A percentile compares a stretch with the other conserved stretches of the same genome.
These are phyloP conservation scores for Neonectria magnoliae DNA, from an alignment of 2,329 filamentous ascomycete genomes.

Conservation along the genomic window DNA sequence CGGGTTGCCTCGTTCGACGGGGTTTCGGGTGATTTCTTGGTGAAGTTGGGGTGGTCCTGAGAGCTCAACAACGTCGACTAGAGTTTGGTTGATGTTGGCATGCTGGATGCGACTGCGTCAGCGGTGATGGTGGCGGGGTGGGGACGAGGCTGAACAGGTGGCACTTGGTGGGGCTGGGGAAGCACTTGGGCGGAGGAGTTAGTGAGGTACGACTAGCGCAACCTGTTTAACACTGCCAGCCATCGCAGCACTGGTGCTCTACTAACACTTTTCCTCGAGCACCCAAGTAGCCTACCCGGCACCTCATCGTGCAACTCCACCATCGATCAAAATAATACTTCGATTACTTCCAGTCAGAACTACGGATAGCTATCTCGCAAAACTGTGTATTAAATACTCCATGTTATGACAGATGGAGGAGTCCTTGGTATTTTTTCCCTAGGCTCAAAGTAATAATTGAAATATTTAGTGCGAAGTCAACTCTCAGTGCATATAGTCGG, in stretches of 20 bases:
- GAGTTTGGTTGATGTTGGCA: slow-evolving; percentile 23
- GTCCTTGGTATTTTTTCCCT: no score
- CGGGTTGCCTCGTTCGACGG: background rate
- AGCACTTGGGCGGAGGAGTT: background rate
- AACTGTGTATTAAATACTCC: no score
- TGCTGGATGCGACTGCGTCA: slow-evolving; percentile 45
- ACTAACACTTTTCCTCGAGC: background rate
- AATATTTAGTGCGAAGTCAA: no score
- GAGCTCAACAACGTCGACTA: slow-evolving; percentile 9
- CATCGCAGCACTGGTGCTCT: background rate
- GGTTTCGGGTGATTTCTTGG: slow-evolving; percentile 9
- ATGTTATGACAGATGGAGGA: no score
- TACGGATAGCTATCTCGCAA: background rate
- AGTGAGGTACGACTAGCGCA: background rate
- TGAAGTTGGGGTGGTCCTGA: slow-evolving; percentile 14
- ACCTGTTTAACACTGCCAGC: background rate
- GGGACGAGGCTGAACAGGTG: slow-evolving; percentile 41
- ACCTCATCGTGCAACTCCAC: background rate
- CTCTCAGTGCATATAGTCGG: no score
- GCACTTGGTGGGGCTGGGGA: slow-evolving; percentile 23
- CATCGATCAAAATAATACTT: background rate
- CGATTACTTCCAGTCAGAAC: background rate
- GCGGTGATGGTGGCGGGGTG: slow-evolving; percentile 44
- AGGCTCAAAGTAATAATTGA: no score
- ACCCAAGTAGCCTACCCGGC: background rate